Conservation (phyloP, 1,284 basidiomycete species). For the Schizophyllum amplum region DNA sequence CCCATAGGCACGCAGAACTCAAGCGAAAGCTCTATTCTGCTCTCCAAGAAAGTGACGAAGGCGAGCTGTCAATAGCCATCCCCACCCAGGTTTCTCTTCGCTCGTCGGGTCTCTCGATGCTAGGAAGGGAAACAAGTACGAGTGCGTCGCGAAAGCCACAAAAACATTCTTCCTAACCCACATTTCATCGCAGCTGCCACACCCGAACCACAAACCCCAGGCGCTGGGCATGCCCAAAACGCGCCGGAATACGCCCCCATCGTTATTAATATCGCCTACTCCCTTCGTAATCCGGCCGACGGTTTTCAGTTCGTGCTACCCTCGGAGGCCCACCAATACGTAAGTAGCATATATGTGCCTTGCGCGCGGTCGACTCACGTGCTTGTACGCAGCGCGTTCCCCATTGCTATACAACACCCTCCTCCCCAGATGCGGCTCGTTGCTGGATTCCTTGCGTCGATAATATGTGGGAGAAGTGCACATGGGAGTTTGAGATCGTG, state of each 20-base stretch:
- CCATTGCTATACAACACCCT: constrained; percentile 87
- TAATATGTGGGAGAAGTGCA: constrained; percentile 92
- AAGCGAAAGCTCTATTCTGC: constrained; percentile 91
- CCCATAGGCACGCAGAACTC: constrained; percentile 86
- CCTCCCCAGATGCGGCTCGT: constrained; percentile 83
- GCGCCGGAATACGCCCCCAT: constrained; percentile 72
- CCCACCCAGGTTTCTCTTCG: constrained; percentile 73
- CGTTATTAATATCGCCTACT: constrained; percentile 71
- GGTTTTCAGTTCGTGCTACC: constrained; percentile 85
- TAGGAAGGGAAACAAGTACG: constrained; percentile 39
- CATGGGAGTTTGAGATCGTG: constrained; percentile 97
- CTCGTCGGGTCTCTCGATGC: constrained; percentile 40
- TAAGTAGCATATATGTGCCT: constrained; percentile 42
- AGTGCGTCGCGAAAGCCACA: constrained; percentile 8
- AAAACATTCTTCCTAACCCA: neutral
- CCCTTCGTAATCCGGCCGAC: constrained; percentile 72
- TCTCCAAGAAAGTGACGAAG: constrained; percentile 84
- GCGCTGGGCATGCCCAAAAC: constrained; percentile 24
- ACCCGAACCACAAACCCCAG: constrained; percentile 70
- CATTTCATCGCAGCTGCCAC: constrained; percentile 46
- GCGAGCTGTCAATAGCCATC: constrained; percentile 88
- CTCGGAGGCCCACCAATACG: constrained; percentile 75
- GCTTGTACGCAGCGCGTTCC: constrained; percentile 63
- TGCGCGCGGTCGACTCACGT: constrained; percentile 13
- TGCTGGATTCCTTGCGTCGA: constrained; percentile 98